These are phyloP conservation scores for Sporisorium sorghi DNA, from an alignment of 1,284 basidiomycete species.

Conservation along the genomic window DNA sequence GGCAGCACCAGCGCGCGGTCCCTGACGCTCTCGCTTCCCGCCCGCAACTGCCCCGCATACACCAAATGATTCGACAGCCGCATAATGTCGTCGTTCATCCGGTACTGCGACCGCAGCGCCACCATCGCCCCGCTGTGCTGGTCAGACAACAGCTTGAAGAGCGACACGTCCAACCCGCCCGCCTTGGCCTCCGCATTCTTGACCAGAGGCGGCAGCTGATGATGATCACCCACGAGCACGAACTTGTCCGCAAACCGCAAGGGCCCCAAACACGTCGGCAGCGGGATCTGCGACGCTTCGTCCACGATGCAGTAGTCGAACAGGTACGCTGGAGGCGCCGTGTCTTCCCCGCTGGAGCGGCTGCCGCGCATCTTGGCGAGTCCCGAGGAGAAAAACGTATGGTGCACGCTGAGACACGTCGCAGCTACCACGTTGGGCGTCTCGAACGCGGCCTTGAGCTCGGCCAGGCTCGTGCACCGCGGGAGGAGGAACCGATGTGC, in stretches of 20 bases:
- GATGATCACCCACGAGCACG: constrained; percentile 95
- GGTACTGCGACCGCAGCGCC: constrained; percentile 87
- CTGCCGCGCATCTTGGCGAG: constrained; percentile 71
- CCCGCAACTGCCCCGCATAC: constrained; percentile 81
- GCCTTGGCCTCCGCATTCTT: constrained; percentile 79
- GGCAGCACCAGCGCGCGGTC: constrained; percentile 75
- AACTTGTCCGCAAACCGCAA: constrained; percentile 89
- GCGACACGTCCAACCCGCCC: constrained; percentile 86
- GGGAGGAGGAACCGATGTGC: constrained; percentile 77
- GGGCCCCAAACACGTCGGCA: constrained; percentile 94
- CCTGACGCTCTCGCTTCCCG: constrained; percentile 81
- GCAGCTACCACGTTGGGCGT: constrained; percentile 92
- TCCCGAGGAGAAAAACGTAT: constrained; percentile 78
- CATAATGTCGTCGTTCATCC: constrained; percentile 99
- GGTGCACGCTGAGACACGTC: constrained; percentile 90
- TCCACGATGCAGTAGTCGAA: constrained; percentile 99
- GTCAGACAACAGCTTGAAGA: constrained; percentile 88
- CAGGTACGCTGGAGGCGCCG: constrained; percentile 71
- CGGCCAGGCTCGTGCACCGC: constrained; percentile 71
- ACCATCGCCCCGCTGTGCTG: constrained; percentile 81
- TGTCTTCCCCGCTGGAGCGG: not conserved
- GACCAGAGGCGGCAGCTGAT: constrained; percentile 88
- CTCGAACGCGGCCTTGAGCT: constrained; percentile 79
- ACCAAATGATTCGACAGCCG: constrained; percentile 87
- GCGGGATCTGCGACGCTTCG: constrained; percentile 96